A percentile compares a stretch with the other conserved stretches of the same genome.
Evolutionary conservation across 2,329 filamentous ascomycete species (phyloP).

Genomic region (Colletotrichum sp.): DNA sequence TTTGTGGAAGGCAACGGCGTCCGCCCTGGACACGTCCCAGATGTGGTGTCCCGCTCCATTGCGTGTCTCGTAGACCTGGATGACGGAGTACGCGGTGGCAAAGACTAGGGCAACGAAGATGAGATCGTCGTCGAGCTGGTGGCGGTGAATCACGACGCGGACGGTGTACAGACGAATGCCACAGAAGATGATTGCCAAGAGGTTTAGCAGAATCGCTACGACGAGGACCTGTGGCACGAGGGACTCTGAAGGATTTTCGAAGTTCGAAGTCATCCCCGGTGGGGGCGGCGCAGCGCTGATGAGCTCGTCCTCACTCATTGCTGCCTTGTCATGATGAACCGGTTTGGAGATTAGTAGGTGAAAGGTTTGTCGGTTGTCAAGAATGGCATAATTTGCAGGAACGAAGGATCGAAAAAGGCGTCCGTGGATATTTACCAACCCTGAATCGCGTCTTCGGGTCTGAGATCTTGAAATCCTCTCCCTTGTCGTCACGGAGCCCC

Average conservation of each 20-base stretch:
- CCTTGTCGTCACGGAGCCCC: neutral
- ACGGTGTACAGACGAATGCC: slow-evolving; percentile 13
- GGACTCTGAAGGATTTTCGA: slow-evolving; percentile 9
- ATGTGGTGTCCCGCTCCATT: slow-evolving; percentile 12
- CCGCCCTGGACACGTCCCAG: slow-evolving; percentile 2
- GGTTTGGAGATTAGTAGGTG: neutral
- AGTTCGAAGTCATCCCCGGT: slow-evolving; percentile 4
- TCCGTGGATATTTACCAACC: neutral
- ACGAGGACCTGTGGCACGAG: slow-evolving; percentile 15
- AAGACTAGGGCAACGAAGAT: slow-evolving; percentile 12
- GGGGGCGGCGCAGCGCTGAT: neutral
- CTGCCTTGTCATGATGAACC: slow-evolving; percentile 7
- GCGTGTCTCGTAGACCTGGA: slow-evolving; percentile 14
- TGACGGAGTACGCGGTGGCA: slow-evolving; percentile 6
- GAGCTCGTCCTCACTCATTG: neutral
- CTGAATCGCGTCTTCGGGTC: neutral
- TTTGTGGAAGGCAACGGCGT: slow-evolving; percentile 8
- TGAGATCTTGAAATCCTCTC: neutral
- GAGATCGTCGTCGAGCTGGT: slow-evolving; percentile 14
- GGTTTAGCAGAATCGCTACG: slow-evolving; percentile 11
- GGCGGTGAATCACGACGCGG: slow-evolving; percentile 6
- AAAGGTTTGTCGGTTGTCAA: neutral
- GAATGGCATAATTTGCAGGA: neutral
- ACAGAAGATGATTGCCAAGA: slow-evolving; percentile 14
- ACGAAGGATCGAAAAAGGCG: neutral